These are phyloP conservation scores for Penicillium egyptiacum DNA, from an alignment of 495 filamentous ascomycete species.

Conservation along the genomic window DNA sequence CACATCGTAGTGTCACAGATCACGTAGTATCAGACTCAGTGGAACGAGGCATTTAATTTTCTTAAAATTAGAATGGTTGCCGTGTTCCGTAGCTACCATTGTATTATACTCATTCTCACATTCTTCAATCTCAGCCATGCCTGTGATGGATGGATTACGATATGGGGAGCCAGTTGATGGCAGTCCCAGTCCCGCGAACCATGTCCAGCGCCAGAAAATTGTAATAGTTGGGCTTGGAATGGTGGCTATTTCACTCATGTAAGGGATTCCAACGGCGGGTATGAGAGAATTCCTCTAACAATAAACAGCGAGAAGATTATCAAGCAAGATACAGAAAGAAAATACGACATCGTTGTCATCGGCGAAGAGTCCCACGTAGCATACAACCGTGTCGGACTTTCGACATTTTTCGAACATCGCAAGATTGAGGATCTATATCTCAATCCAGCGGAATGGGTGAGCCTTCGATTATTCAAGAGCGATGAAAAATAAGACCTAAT, in stretches of 20 bases:
- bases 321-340: constrained; percentile 76
- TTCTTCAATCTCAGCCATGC: constrained; percentile 26
- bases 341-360: constrained; percentile 86
- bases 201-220: constrained; percentile 58
- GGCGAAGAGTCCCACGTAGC: constrained; percentile 91
- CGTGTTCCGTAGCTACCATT: constrained; percentile 3
- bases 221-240: constrained; percentile 93
- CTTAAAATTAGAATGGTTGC: constrained; percentile 19
- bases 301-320: constrained; percentile 78
- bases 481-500: not conserved
- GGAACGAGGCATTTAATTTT: not conserved
- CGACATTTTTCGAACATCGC: constrained; percentile 88
- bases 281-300: constrained; percentile 2
- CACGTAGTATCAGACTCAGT: not conserved
- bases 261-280: constrained; percentile 27
- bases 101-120: constrained; percentile 2
- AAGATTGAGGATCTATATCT: constrained; percentile 88
- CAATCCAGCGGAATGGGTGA: constrained; percentile 86
- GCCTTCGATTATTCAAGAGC: constrained; percentile 16
- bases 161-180: constrained; percentile 32
- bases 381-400: constrained; percentile 95
- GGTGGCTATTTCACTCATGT: constrained; percentile 96
- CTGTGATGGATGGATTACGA: constrained; percentile 36
- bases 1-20: not conserved
- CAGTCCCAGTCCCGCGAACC: constrained; percentile 16